phyloP scores from a whole-genome alignment of 192 early-diverging fungal species.

The Podila minutissima region DNA sequence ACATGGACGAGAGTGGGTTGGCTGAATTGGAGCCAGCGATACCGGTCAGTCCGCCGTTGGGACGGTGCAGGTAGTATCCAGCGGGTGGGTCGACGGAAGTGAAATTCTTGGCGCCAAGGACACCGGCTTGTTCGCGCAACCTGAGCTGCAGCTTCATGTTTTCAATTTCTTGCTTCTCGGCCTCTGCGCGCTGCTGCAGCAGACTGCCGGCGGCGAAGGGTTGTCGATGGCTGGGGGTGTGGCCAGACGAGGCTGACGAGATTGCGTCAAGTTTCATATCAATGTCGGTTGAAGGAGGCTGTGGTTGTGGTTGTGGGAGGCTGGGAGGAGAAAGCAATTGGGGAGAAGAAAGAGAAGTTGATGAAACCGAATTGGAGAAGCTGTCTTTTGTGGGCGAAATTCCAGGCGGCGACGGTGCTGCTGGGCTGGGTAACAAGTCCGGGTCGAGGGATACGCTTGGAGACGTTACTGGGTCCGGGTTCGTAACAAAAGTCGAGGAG shows the following conservation, averaged over 20 bases:
- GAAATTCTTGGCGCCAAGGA: slow-evolving; percentile 15
- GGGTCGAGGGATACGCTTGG: no score
- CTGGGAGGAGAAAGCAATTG: slow-evolving; percentile 6
- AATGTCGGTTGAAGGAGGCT: not conserved
- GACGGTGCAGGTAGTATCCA: not conserved
- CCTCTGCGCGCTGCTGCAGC: slow-evolving; percentile 46
- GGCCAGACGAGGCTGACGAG: not conserved
- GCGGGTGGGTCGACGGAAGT: not conserved
- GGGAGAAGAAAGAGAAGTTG: not conserved
- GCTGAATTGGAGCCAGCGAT: not conserved
- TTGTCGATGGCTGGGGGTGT: not conserved
- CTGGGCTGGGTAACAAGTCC: no score
- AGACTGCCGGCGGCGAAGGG: slow-evolving; percentile 46
- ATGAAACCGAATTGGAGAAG: not conserved
- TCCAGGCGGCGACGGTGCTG: no score
- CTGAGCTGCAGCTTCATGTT: slow-evolving; percentile 37
- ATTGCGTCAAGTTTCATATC: slow-evolving; percentile 6
- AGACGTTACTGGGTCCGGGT: no score
- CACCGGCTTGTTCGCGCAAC: slow-evolving; percentile 43
- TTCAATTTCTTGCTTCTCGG: slow-evolving; percentile 47
- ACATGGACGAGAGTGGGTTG: not conserved
- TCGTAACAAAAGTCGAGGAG: no score
- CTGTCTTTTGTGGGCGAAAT: no score
- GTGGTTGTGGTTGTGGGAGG: not conserved
- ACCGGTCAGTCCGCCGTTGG: not conserved